These are phyloP conservation scores for Euphorbia pulcherrima DNA, from an alignment of 345 rosid genomes.

Conservation along the genomic window DNA sequence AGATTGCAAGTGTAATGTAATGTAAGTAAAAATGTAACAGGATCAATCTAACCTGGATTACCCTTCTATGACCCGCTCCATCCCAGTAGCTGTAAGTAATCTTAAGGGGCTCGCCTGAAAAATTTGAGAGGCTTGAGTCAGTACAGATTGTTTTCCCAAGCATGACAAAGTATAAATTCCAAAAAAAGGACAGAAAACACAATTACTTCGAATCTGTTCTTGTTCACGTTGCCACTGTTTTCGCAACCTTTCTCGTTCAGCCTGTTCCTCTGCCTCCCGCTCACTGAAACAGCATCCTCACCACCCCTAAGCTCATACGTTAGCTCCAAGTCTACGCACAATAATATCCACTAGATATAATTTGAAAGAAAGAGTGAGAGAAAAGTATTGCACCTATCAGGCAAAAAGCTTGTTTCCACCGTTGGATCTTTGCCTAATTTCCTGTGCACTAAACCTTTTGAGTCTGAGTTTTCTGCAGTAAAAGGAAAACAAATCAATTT, in stretches of 20 bases:
- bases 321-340: slow-evolving; percentile 32
- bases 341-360: neutral
- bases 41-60: slow-evolving; percentile 52
- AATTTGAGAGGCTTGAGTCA: slow-evolving; percentile 15
- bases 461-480: slow-evolving; percentile 22
- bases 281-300: slow-evolving; percentile 94
- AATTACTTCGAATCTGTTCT: slow-evolving; percentile 80
- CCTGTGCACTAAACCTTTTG: slow-evolving; percentile 39
- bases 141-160: slow-evolving; percentile 6
- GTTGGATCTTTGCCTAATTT: slow-evolving; percentile 95
- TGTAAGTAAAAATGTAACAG: slow-evolving; percentile 13
- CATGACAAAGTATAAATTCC: neutral
- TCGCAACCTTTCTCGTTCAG: slow-evolving; percentile 92
- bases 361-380: slow-evolving; percentile 12
- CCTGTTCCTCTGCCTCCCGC: slow-evolving; percentile 98
- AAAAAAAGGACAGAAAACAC: neutral
- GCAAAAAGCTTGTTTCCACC: slow-evolving; percentile 92
- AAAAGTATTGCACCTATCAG: slow-evolving; percentile 71
- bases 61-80: slow-evolving; percentile 96
- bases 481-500: neutral
- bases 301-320: slow-evolving; percentile 56
- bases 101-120: slow-evolving; percentile 83
- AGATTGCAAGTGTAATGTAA: neutral
- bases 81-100: slow-evolving; percentile 99
- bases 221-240: slow-evolving; percentile 86